Evolutionary conservation across 352 stramenopile genomes (phyloP).

Genomic region (Phytophthora hybrid): DNA sequence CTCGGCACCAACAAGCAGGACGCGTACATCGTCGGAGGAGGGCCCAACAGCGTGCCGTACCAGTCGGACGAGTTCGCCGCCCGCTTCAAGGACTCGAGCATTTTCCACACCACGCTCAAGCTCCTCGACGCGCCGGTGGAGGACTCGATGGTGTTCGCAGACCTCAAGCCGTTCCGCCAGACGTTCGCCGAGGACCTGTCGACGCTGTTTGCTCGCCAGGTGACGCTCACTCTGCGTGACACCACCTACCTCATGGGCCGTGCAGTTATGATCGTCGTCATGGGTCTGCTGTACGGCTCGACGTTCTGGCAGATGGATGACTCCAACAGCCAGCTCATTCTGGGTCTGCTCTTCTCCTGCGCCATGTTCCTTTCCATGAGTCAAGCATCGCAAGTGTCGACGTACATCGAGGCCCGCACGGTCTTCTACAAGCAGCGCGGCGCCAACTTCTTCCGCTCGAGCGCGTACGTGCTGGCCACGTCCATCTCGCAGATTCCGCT

Average conservation of each 20-base stretch:
- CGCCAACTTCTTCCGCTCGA: slow-evolving; percentile 90
- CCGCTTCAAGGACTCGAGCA: slow-evolving; percentile 53
- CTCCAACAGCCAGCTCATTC: slow-evolving; percentile 58
- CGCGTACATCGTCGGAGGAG: slow-evolving; percentile 14
- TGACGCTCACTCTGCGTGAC: slow-evolving; percentile 73
- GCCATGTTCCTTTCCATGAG: slow-evolving; percentile 89
- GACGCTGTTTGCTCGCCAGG: slow-evolving; percentile 58
- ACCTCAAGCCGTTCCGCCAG: slow-evolving; percentile 51
- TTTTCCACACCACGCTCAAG: slow-evolving; percentile 56
- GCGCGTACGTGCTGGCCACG: slow-evolving; percentile 80
- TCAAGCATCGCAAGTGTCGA: slow-evolving; percentile 79
- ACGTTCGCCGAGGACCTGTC: slow-evolving; percentile 53
- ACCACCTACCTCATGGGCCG: slow-evolving; percentile 56
- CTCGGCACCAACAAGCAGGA: slow-evolving; percentile 35
- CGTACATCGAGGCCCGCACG: slow-evolving; percentile 74
- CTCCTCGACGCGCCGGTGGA: slow-evolving; percentile 40
- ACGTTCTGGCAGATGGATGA: slow-evolving; percentile 77
- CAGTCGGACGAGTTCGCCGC: slow-evolving; percentile 52
- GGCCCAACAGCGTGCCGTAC: slow-evolving; percentile 27
- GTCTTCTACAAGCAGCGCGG: slow-evolving; percentile 93
- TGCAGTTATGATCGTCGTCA: slow-evolving; percentile 64
- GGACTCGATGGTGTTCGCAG: slow-evolving; percentile 37
- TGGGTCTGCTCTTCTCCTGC: slow-evolving; percentile 91
- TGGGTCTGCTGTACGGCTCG: slow-evolving; percentile 69
- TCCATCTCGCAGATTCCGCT: slow-evolving; percentile 61